Evolutionary conservation across 1,139 yeast genomes (phyloP).

Genomic region (Meyerozyma smithsonii): DNA sequence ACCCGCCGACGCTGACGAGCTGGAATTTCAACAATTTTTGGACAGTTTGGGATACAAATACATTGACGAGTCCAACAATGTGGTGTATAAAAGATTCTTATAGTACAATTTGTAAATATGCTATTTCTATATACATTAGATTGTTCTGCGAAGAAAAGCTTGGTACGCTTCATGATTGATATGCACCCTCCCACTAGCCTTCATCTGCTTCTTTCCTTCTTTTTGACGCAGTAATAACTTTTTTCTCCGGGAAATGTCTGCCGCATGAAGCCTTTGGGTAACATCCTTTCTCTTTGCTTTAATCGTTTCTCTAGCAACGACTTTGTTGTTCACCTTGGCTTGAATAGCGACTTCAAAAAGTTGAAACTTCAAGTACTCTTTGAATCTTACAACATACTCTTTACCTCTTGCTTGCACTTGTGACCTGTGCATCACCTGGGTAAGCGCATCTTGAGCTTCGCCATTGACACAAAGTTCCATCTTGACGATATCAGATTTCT

Average conservation of each 20-base stretch:
- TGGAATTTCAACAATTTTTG: constrained; percentile 63
- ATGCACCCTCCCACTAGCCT: constrained; percentile 70
- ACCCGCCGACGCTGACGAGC: constrained; percentile 63
- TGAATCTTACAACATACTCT: constrained; percentile 79
- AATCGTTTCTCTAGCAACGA: constrained; percentile 88
- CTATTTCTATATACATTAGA: constrained; percentile 9
- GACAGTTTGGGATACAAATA: constrained; percentile 69
- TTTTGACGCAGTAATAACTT: constrained; percentile 85
- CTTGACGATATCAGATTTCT: constrained; percentile 74
- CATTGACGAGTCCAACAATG: constrained; percentile 78
- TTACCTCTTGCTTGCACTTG: constrained; percentile 71
- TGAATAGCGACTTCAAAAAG: constrained; percentile 91
- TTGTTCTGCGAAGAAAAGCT: constrained; percentile 48
- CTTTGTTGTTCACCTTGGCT: constrained; percentile 78
- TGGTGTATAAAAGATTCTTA: constrained; percentile 75
- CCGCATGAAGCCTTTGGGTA: constrained; percentile 84
- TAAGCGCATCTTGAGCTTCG: constrained; percentile 83
- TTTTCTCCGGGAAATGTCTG: constrained; percentile 86
- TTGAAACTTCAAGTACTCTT: constrained; percentile 73
- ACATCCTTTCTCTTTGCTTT: constrained; percentile 94
- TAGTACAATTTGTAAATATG: not conserved
- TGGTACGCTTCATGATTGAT: constrained; percentile 85
- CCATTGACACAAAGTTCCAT: constrained; percentile 89
- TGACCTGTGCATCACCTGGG: constrained; percentile 81
- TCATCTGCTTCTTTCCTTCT: constrained; percentile 87